These are phyloP conservation scores for Saccharomyces cerevisiae DNA, from an alignment of 805 yeast species.

Conservation along the genomic window DNA sequence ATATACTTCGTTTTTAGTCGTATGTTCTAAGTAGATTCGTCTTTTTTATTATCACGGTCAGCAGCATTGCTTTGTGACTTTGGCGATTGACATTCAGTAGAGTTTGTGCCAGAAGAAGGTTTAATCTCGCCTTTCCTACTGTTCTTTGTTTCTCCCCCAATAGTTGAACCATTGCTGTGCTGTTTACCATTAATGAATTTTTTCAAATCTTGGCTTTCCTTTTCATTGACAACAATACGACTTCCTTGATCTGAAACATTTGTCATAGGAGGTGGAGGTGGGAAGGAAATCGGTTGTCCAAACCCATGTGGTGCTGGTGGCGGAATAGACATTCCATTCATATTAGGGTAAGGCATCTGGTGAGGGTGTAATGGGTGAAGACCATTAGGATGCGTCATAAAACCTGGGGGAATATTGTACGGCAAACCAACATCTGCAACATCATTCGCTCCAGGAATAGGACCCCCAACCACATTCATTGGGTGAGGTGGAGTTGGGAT, in stretches of 20 bases:
- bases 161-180: background rate
- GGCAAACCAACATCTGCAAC: constrained; percentile 22
- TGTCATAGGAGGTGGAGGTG: constrained; percentile 8
- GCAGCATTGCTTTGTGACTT: background rate
- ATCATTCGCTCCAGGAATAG: constrained; percentile 4
- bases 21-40: background rate
- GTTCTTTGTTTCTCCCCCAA: background rate
- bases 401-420: constrained; percentile 20
- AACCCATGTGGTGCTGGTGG: constrained; percentile 8
- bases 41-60: background rate
- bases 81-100: background rate
- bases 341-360: constrained; percentile 1
- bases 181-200: constrained; percentile 3
- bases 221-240: constrained; percentile 5
- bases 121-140: background rate
- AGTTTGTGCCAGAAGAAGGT: background rate
- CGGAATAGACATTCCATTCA: background rate
- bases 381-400: background rate
- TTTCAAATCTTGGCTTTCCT: constrained; percentile 8
- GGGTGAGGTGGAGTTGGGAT: constrained; percentile 9
- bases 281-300: constrained; percentile 5
- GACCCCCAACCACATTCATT: background rate
- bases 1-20: background rate
- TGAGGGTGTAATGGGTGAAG: constrained; percentile 4
- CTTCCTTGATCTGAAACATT: constrained; percentile 1